Conservation (phyloP, 1,284 basidiomycete genomes). For the Microbotryum violaceum region DNA sequence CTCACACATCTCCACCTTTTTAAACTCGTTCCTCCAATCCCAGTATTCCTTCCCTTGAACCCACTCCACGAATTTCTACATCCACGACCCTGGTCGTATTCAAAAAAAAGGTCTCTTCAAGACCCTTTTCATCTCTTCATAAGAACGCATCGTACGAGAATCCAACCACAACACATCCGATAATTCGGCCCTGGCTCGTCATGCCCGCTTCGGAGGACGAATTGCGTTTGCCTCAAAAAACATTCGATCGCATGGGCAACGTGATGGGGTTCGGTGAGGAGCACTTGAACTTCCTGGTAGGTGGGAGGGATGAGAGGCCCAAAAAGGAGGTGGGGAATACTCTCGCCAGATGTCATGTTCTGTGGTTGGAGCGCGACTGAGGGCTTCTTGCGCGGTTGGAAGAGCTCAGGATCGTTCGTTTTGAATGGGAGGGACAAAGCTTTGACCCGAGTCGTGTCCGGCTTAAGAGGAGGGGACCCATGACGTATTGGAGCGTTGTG, state of each 20-base stretch:
- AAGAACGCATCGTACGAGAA: neutral
- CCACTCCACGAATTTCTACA: constrained; percentile 8
- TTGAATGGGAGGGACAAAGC: constrained; percentile 18
- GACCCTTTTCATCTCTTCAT: neutral
- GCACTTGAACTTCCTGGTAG: neutral
- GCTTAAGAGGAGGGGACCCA: constrained; percentile 19
- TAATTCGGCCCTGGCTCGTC: neutral
- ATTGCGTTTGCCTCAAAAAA: neutral
- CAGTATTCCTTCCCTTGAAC: constrained; percentile 3
- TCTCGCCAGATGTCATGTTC: constrained; percentile 14
- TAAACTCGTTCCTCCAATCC: constrained; percentile 5
- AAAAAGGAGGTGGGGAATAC: constrained; percentile 17
- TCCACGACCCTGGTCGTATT: constrained; percentile 12
- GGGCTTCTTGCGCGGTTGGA: neutral
- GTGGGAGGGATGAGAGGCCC: constrained; percentile 4
- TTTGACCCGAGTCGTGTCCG: constrained; percentile 8
- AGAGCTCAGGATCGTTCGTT: neutral
- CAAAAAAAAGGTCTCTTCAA: constrained; percentile 15
- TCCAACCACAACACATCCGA: constrained; percentile 13
- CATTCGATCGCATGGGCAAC: constrained; percentile 7
- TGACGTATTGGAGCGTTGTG: neutral
- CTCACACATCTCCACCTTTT: constrained; percentile 6
- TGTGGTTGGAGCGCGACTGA: neutral
- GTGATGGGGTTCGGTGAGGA: constrained; percentile 9
- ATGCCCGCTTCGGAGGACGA: neutral